phyloP scores from a whole-genome alignment of 1,284 basidiomycete genomes.

The Ceraceosorus guamensis region DNA sequence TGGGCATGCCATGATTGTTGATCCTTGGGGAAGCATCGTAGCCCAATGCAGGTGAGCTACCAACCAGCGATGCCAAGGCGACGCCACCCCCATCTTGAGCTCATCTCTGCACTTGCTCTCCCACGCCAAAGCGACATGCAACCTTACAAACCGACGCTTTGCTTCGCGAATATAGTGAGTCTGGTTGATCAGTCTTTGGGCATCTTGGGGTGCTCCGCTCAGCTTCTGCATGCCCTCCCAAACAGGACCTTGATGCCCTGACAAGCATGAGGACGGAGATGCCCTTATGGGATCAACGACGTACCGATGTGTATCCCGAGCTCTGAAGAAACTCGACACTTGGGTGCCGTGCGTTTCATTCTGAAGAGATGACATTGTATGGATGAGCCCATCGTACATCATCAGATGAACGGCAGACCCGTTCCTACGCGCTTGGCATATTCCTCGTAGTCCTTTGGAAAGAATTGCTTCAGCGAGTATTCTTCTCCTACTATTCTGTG shows the following conservation, averaged over 20 bases:
- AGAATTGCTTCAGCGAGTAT: conserved; percentile 64
- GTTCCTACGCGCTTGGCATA: conserved; percentile 67
- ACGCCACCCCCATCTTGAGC: neutral
- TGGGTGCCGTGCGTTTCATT: no score
- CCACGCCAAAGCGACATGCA: conserved; percentile 43
- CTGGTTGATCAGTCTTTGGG: neutral
- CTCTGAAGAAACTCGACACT: no score
- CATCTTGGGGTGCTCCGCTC: neutral
- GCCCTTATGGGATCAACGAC: conserved; percentile 42
- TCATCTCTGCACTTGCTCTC: no score
- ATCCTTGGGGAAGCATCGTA: conserved; percentile 44
- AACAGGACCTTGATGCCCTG: conserved; percentile 30
- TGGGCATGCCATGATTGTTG: conserved; percentile 48
- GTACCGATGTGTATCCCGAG: conserved; percentile 37
- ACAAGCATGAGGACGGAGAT: conserved; percentile 33
- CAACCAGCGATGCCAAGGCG: neutral
- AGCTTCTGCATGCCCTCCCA: neutral
- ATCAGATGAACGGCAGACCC: conserved; percentile 55
- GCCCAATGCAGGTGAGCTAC: conserved; percentile 32
- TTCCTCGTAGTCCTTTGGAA: conserved; percentile 67
- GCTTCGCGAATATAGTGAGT: conserved; percentile 38
- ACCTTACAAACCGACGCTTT: conserved; percentile 39
- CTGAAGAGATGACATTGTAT: no score
- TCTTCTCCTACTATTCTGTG: conserved; percentile 74
- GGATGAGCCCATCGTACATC: no score